Evolutionary conservation across 257 asterid genomes (phyloP).

Genomic region (Fraxinus cuspidata): DNA sequence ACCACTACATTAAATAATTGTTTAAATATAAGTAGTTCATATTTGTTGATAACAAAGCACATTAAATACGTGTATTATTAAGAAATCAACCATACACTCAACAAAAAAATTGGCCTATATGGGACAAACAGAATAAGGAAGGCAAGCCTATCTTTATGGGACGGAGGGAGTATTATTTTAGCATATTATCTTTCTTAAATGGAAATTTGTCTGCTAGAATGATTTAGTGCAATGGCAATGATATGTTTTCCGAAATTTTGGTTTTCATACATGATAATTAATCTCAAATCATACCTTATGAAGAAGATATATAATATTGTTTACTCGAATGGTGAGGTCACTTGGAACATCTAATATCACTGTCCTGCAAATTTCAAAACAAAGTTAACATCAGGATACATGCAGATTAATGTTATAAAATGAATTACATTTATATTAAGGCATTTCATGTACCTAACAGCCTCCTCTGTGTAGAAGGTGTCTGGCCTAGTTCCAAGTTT

Average conservation of each 20-base stretch:
- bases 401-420: not conserved
- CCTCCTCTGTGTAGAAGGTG: conserved; percentile 74
- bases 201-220: too few relatives aligned
- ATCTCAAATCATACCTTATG: conserved; percentile 44
- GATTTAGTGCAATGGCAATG: too few relatives aligned
- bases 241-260: not conserved
- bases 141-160: too few relatives aligned
- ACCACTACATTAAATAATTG: too few relatives aligned
- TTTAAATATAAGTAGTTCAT: too few relatives aligned
- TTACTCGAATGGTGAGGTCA: conserved; percentile 48
- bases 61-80: too few relatives aligned
- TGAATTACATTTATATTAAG: not conserved
- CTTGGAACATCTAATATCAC: conserved; percentile 52
- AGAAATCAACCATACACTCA: too few relatives aligned
- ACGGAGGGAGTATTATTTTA: not conserved
- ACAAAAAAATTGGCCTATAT: too few relatives aligned
- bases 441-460: conserved; percentile 50
- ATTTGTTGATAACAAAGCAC: too few relatives aligned
- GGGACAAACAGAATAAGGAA: too few relatives aligned
- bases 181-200: not conserved
- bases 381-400: not conserved
- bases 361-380: conserved; percentile 36
- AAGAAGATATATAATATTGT: conserved; percentile 48
- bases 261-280: not conserved
- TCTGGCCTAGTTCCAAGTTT: conserved; percentile 77